Evolutionary conservation across 2,329 filamentous ascomycete genomes (phyloP), one percentile per base, ranked within the genome.

Genomic region (Xylaria hypoxylon): DNA sequence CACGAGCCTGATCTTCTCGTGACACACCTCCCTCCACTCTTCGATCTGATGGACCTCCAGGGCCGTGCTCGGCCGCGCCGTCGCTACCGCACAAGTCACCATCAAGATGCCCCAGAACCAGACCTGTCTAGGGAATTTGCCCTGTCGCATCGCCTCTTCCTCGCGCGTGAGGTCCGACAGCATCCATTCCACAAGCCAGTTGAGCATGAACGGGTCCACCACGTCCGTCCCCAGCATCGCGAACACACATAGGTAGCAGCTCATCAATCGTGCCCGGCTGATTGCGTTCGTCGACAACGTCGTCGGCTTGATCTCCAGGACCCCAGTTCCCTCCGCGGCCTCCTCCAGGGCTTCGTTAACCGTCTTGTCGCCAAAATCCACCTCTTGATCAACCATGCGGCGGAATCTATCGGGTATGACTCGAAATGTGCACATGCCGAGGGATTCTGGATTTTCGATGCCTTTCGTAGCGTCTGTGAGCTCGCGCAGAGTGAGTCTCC

Each of bases 141-240:
- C 70, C 33, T 65, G 63, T 10, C 69, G 63, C 71, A 73, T 71
- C 7, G 67, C 65, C 26, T 68, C 65, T 33, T 72, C 71, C 44
- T 69, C 70, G 40, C 65, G 68, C 6, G 62, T 70, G 26, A 72
- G 68, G 40, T 73, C 70, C 33, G 68, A 68, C 22, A 73, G 48
- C 64, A 73, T 69, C 65, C 70, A 71, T 45, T 73, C 71, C 28
- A 73, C 59, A 26, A 73, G 70, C 71, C 71, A 73, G 67, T 73
- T 73, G 24, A 72, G 61, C 62, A 71, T 68, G 50, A 73, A 73
- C 2, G 69, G 67, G 45, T 73, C 71, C 24, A 70, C 65, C 48
- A 68, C 64, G 24, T 69, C 60, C 19, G 71, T 65, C 3, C 71
- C 71, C 2, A 72, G 59, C 67, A 72, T 72, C 17, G 70, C 70